These are phyloP conservation scores for Castanea crenata DNA, from an alignment of 306 rosid genomes.

Conservation along the genomic window DNA sequence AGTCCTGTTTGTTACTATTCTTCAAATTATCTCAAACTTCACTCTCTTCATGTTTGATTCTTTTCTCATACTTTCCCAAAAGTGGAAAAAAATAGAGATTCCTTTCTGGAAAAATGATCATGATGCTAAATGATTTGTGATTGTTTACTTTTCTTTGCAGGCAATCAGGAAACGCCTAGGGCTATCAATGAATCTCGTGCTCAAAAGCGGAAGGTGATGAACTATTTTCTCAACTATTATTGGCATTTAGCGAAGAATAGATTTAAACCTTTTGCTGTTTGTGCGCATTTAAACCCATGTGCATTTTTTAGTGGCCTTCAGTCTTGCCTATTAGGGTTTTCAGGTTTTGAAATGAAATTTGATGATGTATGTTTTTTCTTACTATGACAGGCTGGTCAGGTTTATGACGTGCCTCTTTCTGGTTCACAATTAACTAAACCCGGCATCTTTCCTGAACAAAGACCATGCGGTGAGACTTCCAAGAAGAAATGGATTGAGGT, in stretches of 20 bases:
- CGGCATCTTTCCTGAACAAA: slow-evolving; percentile 76
- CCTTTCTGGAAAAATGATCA: neutral
- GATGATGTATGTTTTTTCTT: slow-evolving; percentile 27
- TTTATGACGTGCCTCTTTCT: slow-evolving; percentile 87
- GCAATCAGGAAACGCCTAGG: slow-evolving; percentile 78
- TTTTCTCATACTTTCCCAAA: neutral
- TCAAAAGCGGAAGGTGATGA: slow-evolving; percentile 87
- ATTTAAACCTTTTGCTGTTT: neutral
- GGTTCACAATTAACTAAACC: slow-evolving; percentile 77
- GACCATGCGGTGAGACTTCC: slow-evolving; percentile 64
- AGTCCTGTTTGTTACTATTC: slow-evolving; percentile 11
- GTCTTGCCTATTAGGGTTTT: slow-evolving; percentile 1
- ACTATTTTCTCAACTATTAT: slow-evolving; percentile 16
- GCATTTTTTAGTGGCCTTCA: neutral
- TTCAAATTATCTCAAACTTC: slow-evolving; percentile 6
- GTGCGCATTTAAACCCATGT: slow-evolving; percentile 1
- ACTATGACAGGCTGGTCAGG: slow-evolving; percentile 88
- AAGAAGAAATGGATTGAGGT: slow-evolving; percentile 98
- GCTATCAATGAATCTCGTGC: slow-evolving; percentile 97
- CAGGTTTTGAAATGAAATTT: slow-evolving; percentile 14
- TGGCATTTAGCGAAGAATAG: slow-evolving; percentile 6
- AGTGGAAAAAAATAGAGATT: no score
- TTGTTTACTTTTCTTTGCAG: slow-evolving; percentile 44
- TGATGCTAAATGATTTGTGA: slow-evolving; percentile 5
- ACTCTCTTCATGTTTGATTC: neutral